A percentile compares a stretch with the other conserved stretches of the same genome.
These are phyloP conservation scores for Hydnomerulius pinastri DNA, from an alignment of 768 basidiomycete species.

Conservation along the genomic window DNA sequence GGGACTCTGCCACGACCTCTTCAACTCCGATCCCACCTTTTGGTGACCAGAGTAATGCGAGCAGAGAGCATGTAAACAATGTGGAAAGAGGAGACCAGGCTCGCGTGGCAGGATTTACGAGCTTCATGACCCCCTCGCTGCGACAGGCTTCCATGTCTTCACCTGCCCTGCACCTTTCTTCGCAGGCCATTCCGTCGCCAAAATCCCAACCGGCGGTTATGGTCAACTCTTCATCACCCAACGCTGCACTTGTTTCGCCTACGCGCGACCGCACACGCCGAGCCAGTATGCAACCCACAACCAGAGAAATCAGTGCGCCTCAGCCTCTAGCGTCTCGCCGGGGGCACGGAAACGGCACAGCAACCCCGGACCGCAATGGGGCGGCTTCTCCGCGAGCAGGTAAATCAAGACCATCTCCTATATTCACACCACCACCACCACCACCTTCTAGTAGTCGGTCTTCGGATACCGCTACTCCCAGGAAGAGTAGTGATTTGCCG, in stretches of 20 bases:
- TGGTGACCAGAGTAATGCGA: slow-evolving; percentile 22
- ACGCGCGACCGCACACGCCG: slow-evolving; percentile 46
- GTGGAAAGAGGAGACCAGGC: slow-evolving; percentile 39
- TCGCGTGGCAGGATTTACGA: slow-evolving; percentile 55
- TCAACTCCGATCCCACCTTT: slow-evolving; percentile 40
- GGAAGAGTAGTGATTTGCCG: slow-evolving; percentile 39
- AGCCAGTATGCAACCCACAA: slow-evolving; percentile 36
- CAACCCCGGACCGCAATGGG: slow-evolving; percentile 26
- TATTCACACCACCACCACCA: slow-evolving; percentile 30
- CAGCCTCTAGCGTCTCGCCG: slow-evolving; percentile 38
- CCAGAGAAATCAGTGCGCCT: slow-evolving; percentile 44
- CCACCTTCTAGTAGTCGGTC: slow-evolving; percentile 28
- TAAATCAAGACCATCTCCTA: slow-evolving; percentile 35
- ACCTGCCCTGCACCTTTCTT: slow-evolving; percentile 67
- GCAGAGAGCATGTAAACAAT: slow-evolving; percentile 35
- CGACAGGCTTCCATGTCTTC: slow-evolving; percentile 75
- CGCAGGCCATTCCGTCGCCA: slow-evolving; percentile 56
- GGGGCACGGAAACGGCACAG: slow-evolving; percentile 24
- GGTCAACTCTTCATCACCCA: slow-evolving; percentile 48
- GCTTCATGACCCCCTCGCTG: slow-evolving; percentile 66
- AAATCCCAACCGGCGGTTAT: slow-evolving; percentile 50
- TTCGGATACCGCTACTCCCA: slow-evolving; percentile 39
- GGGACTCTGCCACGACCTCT: slow-evolving; percentile 41
- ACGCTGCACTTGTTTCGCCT: slow-evolving; percentile 48
- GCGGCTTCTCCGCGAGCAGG: slow-evolving; percentile 33